These are phyloP conservation scores for Salvia rosmarinus DNA, from an alignment of 257 asterid genomes.

Conservation along the genomic window DNA sequence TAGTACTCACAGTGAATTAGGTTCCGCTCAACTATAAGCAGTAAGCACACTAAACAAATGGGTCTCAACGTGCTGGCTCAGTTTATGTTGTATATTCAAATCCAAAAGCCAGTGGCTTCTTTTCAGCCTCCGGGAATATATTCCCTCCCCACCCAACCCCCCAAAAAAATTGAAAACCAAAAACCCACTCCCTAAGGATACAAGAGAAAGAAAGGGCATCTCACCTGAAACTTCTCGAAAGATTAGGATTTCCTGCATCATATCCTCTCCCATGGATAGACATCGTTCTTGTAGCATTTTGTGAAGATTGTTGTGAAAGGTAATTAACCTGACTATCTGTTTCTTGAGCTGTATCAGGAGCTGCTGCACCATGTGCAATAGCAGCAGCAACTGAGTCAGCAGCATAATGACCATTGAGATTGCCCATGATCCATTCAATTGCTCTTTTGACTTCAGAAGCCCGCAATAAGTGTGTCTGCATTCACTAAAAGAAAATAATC, in stretches of 20 bases:
- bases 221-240: conserved; percentile 83
- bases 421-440: conserved; percentile 94
- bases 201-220: conserved; percentile 30
- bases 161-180: background rate
- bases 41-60: no score
- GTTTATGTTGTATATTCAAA: no score
- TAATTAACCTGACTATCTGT: conserved; percentile 53
- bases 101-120: no score
- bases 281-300: conserved; percentile 43
- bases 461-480: conserved; percentile 92
- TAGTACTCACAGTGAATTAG: no score
- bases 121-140: no score
- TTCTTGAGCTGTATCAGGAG: conserved; percentile 71
- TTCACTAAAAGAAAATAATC: conserved; percentile 83
- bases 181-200: conserved; percentile 19
- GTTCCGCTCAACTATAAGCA: no score
- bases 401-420: conserved; percentile 94
- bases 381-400: conserved; percentile 99
- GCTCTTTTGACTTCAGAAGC: conserved; percentile 95
- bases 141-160: background rate
- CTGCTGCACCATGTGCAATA: conserved; percentile 88
- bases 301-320: conserved; percentile 56
- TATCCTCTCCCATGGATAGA: conserved; percentile 67
- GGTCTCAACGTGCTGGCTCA: no score
- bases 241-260: conserved; percentile 60